Evolutionary conservation across 2,329 filamentous ascomycete genomes (phyloP), one percentile per base, ranked within the genome.

Genomic region (Cryphonectria nitschkei): DNA sequence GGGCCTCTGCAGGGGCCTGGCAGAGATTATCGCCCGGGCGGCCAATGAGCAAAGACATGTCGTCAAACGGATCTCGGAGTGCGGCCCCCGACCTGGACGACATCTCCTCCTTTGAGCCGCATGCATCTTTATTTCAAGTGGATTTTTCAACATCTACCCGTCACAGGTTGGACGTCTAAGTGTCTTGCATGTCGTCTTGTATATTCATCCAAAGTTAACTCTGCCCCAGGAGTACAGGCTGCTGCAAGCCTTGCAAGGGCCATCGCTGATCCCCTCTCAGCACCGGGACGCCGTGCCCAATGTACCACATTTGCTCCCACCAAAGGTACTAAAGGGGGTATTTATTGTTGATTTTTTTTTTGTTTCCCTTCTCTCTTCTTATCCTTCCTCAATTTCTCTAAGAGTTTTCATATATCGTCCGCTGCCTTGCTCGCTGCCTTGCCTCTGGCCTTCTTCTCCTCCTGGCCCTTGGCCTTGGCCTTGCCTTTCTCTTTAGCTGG

Each of bases 11-110:
- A 68, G 67, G 67, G 67, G 67, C n/a, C 65, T 54, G 22, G 34
- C 37, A 65, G 56, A 34, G 37, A 41, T 46, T 50, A 39, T 67
- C 68, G 67, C 63, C 66, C 50, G 52, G 46, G 43, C 58, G n/a
- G 41, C 75, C 74, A 76, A 75, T 76, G 41, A 68, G 64, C 52
- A 29, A 65, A 65, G 68, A 72, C 67, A 68, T 73, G 72, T 73
- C 73, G 74, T 75, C 73, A 68, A 72, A 70, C 61, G 58, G 69
- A 68, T 69, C 52, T 68, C 71, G 66, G 71, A 50, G 37, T 32
- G 46, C 66, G 61, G 69, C 26, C 62, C 69, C 71, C 66, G 68
- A 65, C 71, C 61, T 73, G 56, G 67, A 73, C 71, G 71, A 73
- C 71, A 73, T 68, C 58, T 71, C 66, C 56, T 71, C 58, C 19